Evolutionary conservation across 2,329 filamentous ascomycete genomes (phyloP).

Genomic region (Aureobasidium sp.): DNA sequence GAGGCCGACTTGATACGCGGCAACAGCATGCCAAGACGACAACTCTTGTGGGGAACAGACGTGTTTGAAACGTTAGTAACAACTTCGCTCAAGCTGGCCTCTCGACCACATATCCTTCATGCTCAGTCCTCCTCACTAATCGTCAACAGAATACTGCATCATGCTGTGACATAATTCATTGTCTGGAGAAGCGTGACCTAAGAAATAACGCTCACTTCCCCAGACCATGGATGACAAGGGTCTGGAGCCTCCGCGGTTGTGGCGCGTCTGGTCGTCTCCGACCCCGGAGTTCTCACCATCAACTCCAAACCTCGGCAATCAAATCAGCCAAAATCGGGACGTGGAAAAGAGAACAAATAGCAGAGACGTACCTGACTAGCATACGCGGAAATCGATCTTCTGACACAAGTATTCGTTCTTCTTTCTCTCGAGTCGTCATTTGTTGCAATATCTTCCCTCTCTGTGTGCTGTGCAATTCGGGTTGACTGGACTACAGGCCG

Average conservation of each 20-base stretch:
- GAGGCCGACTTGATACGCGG: neutral
- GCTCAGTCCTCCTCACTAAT: neutral
- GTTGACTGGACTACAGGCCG: neutral
- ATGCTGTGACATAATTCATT: neutral
- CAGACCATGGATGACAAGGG: neutral
- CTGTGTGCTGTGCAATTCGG: neutral
- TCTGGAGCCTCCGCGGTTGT: neutral
- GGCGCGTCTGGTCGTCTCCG: neutral
- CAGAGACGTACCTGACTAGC: neutral
- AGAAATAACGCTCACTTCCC: neutral
- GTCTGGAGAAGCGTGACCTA: neutral
- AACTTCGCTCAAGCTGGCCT: too few species aligned
- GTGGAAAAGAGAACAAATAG: neutral
- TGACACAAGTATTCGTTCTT: neutral
- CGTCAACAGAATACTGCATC: neutral
- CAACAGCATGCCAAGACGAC: neutral
- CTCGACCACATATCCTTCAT: neutral
- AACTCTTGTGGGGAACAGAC: neutral
- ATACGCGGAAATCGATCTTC: neutral
- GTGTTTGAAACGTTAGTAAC: neutral
- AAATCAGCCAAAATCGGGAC: slow-evolving; percentile 6
- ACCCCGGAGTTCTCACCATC: slow-evolving; percentile 3
- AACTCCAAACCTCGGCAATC: slow-evolving; percentile 9
- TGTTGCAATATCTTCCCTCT: neutral
- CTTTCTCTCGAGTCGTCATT: neutral